phyloP scores from a whole-genome alignment of 495 filamentous ascomycete species.

The Lichenothelia convexa region DNA sequence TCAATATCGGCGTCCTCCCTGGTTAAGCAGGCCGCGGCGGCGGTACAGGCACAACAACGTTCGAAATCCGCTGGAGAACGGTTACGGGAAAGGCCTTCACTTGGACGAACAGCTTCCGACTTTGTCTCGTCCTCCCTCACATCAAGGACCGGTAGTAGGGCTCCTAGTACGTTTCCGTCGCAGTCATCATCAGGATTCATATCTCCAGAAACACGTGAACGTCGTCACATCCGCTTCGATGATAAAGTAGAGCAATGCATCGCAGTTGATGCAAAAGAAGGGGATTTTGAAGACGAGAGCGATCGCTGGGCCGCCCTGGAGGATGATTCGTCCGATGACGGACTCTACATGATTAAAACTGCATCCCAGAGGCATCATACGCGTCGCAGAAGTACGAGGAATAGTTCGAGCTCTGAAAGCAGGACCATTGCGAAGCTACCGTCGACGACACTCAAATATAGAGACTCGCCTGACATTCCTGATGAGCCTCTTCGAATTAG shows the following conservation, averaged over 20 bases:
- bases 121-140: constrained; percentile 34
- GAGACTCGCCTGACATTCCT: constrained; percentile 53
- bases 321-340: constrained; percentile 51
- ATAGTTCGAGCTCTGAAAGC: constrained; percentile 44
- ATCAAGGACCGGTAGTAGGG: constrained; percentile 34
- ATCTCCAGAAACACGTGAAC: constrained; percentile 46
- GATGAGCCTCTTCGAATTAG: constrained; percentile 28
- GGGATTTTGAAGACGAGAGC: constrained; percentile 41
- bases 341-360: constrained; percentile 62
- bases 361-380: constrained; percentile 24
- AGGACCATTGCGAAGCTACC: constrained; percentile 89
- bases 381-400: constrained; percentile 27
- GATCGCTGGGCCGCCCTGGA: constrained; percentile 25
- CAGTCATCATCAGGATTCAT: constrained; percentile 40
- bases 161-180: constrained; percentile 38
- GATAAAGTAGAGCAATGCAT: constrained; percentile 92
- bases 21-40: constrained; percentile 81
- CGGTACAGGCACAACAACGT: constrained; percentile 68
- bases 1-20: constrained; percentile 83
- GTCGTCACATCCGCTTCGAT: constrained; percentile 89
- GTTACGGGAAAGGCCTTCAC: constrained; percentile 20
- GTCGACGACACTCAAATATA: constrained; percentile 79
- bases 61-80: constrained; percentile 10
- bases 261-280: constrained; percentile 68
- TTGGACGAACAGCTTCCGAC: constrained; percentile 46